Base-by-base conservation (phyloP, 495 filamentous ascomycete species). In the Thozetella sp. region DNA sequence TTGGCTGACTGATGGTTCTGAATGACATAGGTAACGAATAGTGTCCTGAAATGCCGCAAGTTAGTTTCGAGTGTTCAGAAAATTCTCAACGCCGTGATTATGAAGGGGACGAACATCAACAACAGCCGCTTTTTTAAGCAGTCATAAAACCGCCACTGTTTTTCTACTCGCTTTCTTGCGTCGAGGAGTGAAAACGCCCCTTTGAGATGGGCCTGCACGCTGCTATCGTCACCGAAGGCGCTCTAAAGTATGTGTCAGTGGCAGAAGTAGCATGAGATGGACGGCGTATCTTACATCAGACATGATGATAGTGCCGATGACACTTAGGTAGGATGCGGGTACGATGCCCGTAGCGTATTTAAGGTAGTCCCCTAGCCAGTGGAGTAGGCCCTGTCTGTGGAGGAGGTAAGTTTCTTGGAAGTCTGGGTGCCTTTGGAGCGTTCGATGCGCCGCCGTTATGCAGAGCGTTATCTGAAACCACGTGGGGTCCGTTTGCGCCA, bases 381-480 rank as follows among this genome's bases (percentile, higher is more conserved):
- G 43, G 9, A 48, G n/a, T 48, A 48, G 43, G n/a, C 43, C 43
- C 43, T 48, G 43, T 20, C 43, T 48, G 20, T 48, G 43, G 43
- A 15, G 43, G 3, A 48, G 43, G n/a, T 48, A 48, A 15, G 43
- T 48, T 20, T 48, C 10, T 20, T 48, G 43, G 43, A 48, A 48
- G n/a, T 48, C 43, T 3, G 43, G 43, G 43, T 11, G 9, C n/a
- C n/a, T 11, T n/a, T 48, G 43, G 9, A 48, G n/a, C 6, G 43
- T 10, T 4, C 43, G 43, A 19, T 10, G 20, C 43, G 43, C 43
- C 4, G 43, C 43, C 43, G 43, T 48, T 48, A 48, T n/a, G 20
- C 43, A 48, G 11, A 48, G n/a, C 43, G 43, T 48, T 48, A 48
- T 48, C 43, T 48, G 43, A n/a, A 48, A n/a, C 43, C 43, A 48